Conservation (phyloP, 192 early-diverging fungal species). For the Coemansia sp. region DNA sequence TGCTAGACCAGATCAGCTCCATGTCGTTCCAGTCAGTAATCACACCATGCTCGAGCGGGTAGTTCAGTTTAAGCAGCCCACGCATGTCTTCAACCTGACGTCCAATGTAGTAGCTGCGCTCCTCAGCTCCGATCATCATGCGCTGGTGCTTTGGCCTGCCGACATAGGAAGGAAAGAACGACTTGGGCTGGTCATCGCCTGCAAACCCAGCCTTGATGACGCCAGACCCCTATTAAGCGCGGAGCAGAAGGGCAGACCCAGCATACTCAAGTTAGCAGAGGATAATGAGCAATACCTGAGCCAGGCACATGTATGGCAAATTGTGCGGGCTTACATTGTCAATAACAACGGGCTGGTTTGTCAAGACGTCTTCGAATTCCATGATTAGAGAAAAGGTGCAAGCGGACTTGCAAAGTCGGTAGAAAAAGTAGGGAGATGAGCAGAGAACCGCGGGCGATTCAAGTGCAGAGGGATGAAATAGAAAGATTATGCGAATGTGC, state of each 20-base stretch:
- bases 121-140: slow-evolving; percentile 97
- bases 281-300: not conserved
- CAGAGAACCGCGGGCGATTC: not conserved
- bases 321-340: slow-evolving; percentile 84
- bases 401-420: not conserved
- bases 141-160: slow-evolving; percentile 95
- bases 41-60: slow-evolving; percentile 96
- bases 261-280: not conserved
- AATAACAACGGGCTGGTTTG: slow-evolving; percentile 98
- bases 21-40: slow-evolving; percentile 98
- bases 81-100: slow-evolving; percentile 92
- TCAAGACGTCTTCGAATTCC: slow-evolving; percentile 91
- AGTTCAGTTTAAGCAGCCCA: slow-evolving; percentile 90
- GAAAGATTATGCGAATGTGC: not conserved
- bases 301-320: not conserved
- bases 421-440: not conserved
- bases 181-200: slow-evolving; percentile 95
- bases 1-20: slow-evolving; percentile 97
- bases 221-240: slow-evolving; percentile 81
- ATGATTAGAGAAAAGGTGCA: slow-evolving; percentile 17
- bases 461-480: not conserved
- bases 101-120: slow-evolving; percentile 95
- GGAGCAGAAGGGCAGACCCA: not conserved
- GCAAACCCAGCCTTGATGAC: slow-evolving; percentile 99
- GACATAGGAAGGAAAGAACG: slow-evolving; percentile 91